Conservation (phyloP, 768 basidiomycete genomes). For the Kwoniella mangroviensis region DNA sequence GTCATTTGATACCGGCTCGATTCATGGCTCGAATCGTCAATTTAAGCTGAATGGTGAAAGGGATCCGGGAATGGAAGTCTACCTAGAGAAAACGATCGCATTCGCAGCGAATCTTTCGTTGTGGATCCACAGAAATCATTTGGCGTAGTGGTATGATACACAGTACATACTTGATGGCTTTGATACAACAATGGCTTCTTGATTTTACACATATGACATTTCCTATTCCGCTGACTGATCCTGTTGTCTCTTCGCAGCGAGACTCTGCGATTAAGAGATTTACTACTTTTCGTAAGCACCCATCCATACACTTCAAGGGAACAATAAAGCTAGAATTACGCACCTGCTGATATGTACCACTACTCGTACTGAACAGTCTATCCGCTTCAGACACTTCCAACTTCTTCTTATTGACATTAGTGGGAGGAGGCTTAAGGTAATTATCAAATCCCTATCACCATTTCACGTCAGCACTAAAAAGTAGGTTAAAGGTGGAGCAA, state of each 20-base stretch:
- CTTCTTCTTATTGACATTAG: slow-evolving; percentile 41
- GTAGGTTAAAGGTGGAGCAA: not conserved
- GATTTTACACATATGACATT: not conserved
- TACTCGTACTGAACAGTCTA: slow-evolving; percentile 58
- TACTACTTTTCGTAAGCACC: slow-evolving; percentile 17
- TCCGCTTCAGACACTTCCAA: slow-evolving; percentile 52
- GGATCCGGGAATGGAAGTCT: too few relatives aligned
- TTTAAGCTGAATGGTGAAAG: too few relatives aligned
- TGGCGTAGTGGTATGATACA: too few relatives aligned
- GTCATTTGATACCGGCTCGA: too few relatives aligned
- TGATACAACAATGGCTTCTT: too few relatives aligned
- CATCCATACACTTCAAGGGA: slow-evolving; percentile 14
- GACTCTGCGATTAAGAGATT: slow-evolving; percentile 21
- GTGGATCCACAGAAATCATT: too few relatives aligned
- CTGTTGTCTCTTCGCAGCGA: slow-evolving; percentile 35
- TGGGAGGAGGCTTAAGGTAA: slow-evolving; percentile 56
- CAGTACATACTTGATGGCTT: too few relatives aligned
- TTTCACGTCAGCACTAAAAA: not conserved
- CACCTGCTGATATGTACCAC: slow-evolving; percentile 55
- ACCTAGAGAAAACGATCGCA: too few relatives aligned
- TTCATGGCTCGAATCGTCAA: too few relatives aligned
- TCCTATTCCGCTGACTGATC: slow-evolving; percentile 8
- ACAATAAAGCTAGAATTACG: slow-evolving; percentile 19
- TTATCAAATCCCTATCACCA: slow-evolving; percentile 57
- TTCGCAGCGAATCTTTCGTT: too few relatives aligned